A percentile compares a stretch with the other conserved stretches of the same genome.
Evolutionary conservation across 176 grass and related monocot species (phyloP).

Genomic region (Oryza punctata): DNA sequence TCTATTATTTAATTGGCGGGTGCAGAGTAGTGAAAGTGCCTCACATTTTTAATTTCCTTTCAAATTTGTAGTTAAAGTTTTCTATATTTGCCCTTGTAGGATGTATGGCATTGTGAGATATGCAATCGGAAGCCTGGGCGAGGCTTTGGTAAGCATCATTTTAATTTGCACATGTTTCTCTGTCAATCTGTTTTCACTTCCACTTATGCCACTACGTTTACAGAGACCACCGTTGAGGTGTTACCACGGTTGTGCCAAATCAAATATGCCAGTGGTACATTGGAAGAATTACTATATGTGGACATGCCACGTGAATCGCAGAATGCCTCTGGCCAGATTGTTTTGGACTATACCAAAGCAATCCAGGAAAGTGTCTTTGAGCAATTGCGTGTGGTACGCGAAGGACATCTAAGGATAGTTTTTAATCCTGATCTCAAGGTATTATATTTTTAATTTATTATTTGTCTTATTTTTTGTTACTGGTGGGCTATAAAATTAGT

Average conservation of each 20-base stretch:
- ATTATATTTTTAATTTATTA: slow-evolving; percentile 14
- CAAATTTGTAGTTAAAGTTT: slow-evolving; percentile 6
- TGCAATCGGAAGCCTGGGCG: slow-evolving; percentile 94
- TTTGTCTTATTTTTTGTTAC: slow-evolving; percentile 14
- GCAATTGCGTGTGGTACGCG: slow-evolving; percentile 92
- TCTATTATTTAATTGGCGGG: not conserved
- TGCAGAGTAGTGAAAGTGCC: not conserved
- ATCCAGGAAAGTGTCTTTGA: slow-evolving; percentile 99
- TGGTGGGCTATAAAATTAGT: not conserved
- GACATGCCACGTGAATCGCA: slow-evolving; percentile 96
- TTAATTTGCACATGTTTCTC: not conserved
- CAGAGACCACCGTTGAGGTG: slow-evolving; percentile 97
- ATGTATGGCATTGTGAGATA: slow-evolving; percentile 99
- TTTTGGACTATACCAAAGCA: slow-evolving; percentile 94
- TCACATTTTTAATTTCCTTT: slow-evolving; percentile 6
- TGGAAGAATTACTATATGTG: slow-evolving; percentile 92
- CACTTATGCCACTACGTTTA: slow-evolving; percentile 23
- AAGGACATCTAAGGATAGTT: slow-evolving; percentile 95
- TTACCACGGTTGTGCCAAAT: slow-evolving; percentile 95
- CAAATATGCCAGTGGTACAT: slow-evolving; percentile 94
- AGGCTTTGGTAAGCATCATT: slow-evolving; percentile 87
- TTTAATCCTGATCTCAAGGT: slow-evolving; percentile 99
- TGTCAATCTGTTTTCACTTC: not conserved
- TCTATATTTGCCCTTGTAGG: slow-evolving; percentile 51
- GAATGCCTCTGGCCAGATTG: slow-evolving; percentile 85